Evolutionary conservation across 177 flowering plant species (phyloP), one percentile per base, ranked within the genome.

Genomic region (Vitis hybrid): DNA sequence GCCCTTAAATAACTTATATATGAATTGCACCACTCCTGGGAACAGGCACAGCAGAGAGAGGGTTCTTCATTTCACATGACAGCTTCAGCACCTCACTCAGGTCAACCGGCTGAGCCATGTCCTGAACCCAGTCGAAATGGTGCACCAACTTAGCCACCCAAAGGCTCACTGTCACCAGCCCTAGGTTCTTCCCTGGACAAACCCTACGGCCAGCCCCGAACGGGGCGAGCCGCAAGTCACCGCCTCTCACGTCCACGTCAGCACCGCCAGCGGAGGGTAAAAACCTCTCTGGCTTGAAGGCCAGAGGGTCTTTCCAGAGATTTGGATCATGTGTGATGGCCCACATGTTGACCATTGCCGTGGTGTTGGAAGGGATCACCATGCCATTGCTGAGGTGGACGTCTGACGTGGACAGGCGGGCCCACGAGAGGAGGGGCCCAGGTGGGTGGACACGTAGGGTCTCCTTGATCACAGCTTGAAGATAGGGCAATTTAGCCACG

Each of bases 311-410:
- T 3, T 61, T 54, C 90, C 90, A 86, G 14, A 83, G 68, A 4
- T 49, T 11, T 1, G 82, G 68, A 79, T 86, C 88, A 24, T 78
- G 82, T 1, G 82, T 74, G 38, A 86, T 86, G 71, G 88, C 80
- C 90, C 88, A 86, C 88, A 86, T 86, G 81, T 84, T 86, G 22
- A 84, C 88, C 88, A 83, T 81, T n/a, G 88, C 85, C 0, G 85
- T 81, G 0, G 90, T 83, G 33, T 73, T 57, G 15, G 78, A 73
- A 0, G 88, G 90, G 1, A 86, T 57, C 28, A 80, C 57, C 81
- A 80, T 78, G 50, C 84, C 84, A 59, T 84, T 79, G 73, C 77
- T 79, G 72, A 84, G 81, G 24, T 69, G 78, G 58, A 78, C 80
- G 44, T 84, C 83, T 5, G 83, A 70, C 49, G 83, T 82, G 71